Evolutionary conservation across 805 yeast genomes (phyloP).

Genomic region (Kodamaea fukazawae): DNA sequence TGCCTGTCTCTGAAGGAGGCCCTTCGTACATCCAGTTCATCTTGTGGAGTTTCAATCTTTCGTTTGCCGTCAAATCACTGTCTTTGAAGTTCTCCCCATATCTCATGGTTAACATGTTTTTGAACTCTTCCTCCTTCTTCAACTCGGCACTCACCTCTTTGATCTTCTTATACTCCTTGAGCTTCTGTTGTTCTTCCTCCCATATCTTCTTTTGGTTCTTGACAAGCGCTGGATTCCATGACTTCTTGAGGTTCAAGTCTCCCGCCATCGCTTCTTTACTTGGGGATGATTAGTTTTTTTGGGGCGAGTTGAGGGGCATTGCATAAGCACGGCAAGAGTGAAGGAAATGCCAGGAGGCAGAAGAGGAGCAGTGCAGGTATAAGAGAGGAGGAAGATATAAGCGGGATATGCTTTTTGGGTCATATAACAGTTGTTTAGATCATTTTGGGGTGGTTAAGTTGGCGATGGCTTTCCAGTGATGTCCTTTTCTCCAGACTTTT

Average conservation of each 20-base stretch:
- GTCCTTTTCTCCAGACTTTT: too few species aligned
- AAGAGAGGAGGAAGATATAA: too few species aligned
- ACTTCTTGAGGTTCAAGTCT: constrained; percentile 84
- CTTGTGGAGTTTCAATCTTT: constrained; percentile 41
- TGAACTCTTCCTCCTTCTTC: constrained; percentile 56
- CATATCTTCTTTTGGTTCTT: constrained; percentile 85
- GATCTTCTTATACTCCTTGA: constrained; percentile 65
- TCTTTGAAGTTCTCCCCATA: constrained; percentile 36
- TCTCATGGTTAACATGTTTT: constrained; percentile 51
- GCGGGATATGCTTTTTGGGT: too few species aligned
- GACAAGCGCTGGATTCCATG: constrained; percentile 92
- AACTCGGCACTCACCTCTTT: constrained; percentile 64
- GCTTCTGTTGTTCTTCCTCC: constrained; percentile 73
- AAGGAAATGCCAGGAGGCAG: too few species aligned
- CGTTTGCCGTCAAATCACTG: constrained; percentile 17
- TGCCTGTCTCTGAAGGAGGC: constrained; percentile 26
- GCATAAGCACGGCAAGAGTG: too few species aligned
- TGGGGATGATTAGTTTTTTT: background rate
- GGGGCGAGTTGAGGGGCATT: background rate
- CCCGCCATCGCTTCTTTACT: constrained; percentile 46
- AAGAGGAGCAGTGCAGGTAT: too few species aligned
- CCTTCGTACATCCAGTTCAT: constrained; percentile 88
- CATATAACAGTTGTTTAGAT: too few species aligned
- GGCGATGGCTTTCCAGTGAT: too few species aligned
- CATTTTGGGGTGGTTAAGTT: too few species aligned